Evolutionary conservation across 2,329 filamentous ascomycete species (phyloP), one percentile per base, ranked within the genome.

Genomic region (Fusarium guadeloupense): DNA sequence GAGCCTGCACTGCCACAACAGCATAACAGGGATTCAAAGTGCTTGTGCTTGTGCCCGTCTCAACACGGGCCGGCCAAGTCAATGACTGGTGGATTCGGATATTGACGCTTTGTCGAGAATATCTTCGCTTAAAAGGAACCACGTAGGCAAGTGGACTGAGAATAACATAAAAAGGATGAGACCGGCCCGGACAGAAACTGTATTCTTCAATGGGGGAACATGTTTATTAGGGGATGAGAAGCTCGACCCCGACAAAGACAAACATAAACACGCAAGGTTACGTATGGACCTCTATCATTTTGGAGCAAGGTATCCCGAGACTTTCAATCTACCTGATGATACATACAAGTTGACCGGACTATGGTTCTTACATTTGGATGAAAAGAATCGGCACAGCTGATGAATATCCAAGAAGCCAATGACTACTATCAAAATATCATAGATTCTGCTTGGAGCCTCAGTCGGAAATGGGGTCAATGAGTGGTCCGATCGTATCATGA

Each of bases 401-500:
- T 39, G 52, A 35, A 56, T 52, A 33, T 37, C 40, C 19, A 31
- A n/a, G 23, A 30, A 46, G 13, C 23, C 13, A 28, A 20, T n/a
- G 41, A 45, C 30, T 33, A 45, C 17, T 26, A 17, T 25, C 49
- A 20, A 33, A 20, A 17, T 16, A 35, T 12, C 30, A 43, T 19
- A 16, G 34, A 31, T 19, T 35, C 28, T 23, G 21, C 20, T 20
- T 55, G 9, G 41, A 43, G 35, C 37, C 33, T 50, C 40, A 44
- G 59, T 56, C 60, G 45, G 60, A 45, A 47, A 57, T 57, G 48
- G 25, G 39, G 31, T 30, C 10, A 12, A 30, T 30, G 28, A 13
- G 20, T 61, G 45, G 60, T 49, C 60, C 60, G 60, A 62, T 64
- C 55, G 50, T 53, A 62, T 53, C 60, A 62, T 64, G 50, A 64